Conservation (phyloP, 495 filamentous ascomycete species). For the Penicillium turbatum region DNA sequence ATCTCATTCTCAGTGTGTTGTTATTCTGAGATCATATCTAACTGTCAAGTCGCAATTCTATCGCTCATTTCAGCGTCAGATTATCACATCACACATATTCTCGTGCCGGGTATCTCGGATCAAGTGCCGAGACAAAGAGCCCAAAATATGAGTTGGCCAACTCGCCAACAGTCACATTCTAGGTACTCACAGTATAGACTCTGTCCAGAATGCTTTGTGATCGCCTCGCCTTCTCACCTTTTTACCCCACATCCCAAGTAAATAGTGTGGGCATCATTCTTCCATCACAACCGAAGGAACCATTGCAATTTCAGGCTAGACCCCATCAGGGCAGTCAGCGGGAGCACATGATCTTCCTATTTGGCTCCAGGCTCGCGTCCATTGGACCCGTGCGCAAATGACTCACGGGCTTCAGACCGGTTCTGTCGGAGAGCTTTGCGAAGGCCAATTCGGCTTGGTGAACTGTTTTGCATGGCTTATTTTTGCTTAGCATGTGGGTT, state of each 20-base stretch:
- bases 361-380: constrained; percentile 1
- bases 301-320: constrained; percentile 7
- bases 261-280: constrained; percentile 16
- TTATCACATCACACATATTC: constrained; percentile 1
- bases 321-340: constrained; percentile 4
- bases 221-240: constrained; percentile 9
- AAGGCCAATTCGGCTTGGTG: not conserved
- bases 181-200: not conserved
- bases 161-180: no score
- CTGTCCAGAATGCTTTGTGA: constrained; percentile 2
- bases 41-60: not conserved
- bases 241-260: constrained; percentile 19
- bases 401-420: constrained; percentile 17
- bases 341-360: constrained; percentile 13
- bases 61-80: not conserved
- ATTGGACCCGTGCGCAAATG: constrained; percentile 21
- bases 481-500: not conserved
- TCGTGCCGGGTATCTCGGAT: not conserved
- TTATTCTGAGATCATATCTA: constrained; percentile 7
- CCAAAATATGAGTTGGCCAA: no score
- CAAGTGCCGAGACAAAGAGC: constrained; percentile 6
- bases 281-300: constrained; percentile 10
- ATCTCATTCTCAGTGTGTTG: not conserved
- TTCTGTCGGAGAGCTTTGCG: constrained; percentile 9
- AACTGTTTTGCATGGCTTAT: not conserved